Evolutionary conservation across 2,329 filamentous ascomycete species (phyloP), one percentile per base, ranked within the genome.

Genomic region (Talaromyces amestolkiae): DNA sequence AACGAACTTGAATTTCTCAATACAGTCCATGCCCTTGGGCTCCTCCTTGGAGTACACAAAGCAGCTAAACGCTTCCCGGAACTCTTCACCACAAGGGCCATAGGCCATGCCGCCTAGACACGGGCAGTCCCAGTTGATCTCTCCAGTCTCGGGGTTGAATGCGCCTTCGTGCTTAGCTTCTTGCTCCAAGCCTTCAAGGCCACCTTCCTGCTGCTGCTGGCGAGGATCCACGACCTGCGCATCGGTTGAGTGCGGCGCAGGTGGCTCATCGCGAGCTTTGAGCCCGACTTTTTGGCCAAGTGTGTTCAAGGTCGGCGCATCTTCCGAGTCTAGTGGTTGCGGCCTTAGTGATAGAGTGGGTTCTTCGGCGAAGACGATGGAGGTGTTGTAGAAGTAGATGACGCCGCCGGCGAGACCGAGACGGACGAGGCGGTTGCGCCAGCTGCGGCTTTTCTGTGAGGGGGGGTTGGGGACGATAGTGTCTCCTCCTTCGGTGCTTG

Each of bases 61-160:
- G 82, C 95, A 99, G 86, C 93, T 97, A 74, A 99, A 99, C 0
- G 95, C 95, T 27, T 89, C 89, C 83, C 90, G 93, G 86, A 99
- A 99, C 74, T 98, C 89, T 76, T 96, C 92, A 58, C 95, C 95
- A 76, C 95, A 99, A 63, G 95, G 95, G 0, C 95, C 95, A 75
- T 97, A 82, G 8, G 95, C 95, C 95, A 99, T 99, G 62, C 95
- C 95, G 58, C 95, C 95, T 39, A 99, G 83, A 78, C 95, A 99
- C 17, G 95, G 95, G 79, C 95, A 99, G 77, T 98, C 95, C 95
- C 95, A 99, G 84, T 99, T 99, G 81, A 99, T 99, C 85, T 99
- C 95, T 71, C 95, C 95, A 10, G 95, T 99, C 82, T 98, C 95
- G 2, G 93, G 93, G 79, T 99, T 96, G 83, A 98, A 99, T 0